These are phyloP conservation scores for Acacia concinna DNA, from an alignment of 331 rosid species.

Conservation along the genomic window DNA sequence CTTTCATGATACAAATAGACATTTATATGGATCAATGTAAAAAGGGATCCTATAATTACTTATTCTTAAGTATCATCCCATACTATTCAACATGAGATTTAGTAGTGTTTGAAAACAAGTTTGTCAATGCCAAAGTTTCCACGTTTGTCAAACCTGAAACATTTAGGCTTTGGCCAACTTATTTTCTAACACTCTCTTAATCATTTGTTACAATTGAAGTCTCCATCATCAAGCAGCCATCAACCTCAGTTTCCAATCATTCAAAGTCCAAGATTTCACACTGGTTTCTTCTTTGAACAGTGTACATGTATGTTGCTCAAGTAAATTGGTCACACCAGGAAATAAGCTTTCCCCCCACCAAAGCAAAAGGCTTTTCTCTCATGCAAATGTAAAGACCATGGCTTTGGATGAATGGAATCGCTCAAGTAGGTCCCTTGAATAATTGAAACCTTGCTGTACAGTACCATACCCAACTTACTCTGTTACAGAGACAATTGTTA, in stretches of 20 bases:
- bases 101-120: neutral
- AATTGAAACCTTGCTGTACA: slow-evolving; percentile 34
- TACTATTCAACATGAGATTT: neutral
- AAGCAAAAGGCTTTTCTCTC: slow-evolving; percentile 26
- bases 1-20: neutral
- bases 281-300: neutral
- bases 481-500: slow-evolving; percentile 50
- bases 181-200: neutral
- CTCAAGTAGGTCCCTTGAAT: slow-evolving; percentile 39
- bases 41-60: neutral
- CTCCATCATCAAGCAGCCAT: neutral
- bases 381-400: slow-evolving; percentile 27
- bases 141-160: neutral
- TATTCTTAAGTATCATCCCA: neutral
- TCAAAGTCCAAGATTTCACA: slow-evolving; percentile 1
- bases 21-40: neutral
- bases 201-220: neutral
- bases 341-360: slow-evolving; percentile 20
- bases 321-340: slow-evolving; percentile 23
- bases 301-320: neutral
- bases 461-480: slow-evolving; percentile 33
- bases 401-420: slow-evolving; percentile 34
- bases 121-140: neutral
- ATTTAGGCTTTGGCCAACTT: neutral
- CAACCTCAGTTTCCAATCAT: neutral